Evolutionary conservation across 768 basidiomycete species (phyloP).

Genomic region (Tricholoma bakamatsutake): DNA sequence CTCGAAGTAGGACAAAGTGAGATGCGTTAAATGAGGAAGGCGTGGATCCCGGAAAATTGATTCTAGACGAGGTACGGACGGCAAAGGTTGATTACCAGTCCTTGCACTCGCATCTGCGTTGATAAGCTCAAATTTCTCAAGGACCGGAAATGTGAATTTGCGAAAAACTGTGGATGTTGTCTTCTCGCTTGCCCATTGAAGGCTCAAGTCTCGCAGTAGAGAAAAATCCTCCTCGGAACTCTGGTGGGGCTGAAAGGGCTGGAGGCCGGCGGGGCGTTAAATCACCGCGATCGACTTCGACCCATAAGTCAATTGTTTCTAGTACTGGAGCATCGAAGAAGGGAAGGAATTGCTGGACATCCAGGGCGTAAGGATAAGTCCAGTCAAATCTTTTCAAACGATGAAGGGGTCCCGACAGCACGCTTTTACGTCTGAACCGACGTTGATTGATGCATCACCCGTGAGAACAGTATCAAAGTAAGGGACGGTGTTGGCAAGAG

Average conservation of each 20-base stretch:
- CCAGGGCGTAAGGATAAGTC: slow-evolving; percentile 37
- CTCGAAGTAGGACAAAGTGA: slow-evolving; percentile 43
- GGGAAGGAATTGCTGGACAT: slow-evolving; percentile 38
- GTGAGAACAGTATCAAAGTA: slow-evolving; percentile 27
- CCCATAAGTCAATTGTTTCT: slow-evolving; percentile 1
- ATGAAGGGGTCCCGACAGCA: slow-evolving; percentile 25
- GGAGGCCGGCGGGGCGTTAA: slow-evolving; percentile 16
- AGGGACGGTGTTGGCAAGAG: slow-evolving; percentile 36
- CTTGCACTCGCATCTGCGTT: slow-evolving; percentile 26
- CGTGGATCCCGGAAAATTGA: slow-evolving; percentile 53
- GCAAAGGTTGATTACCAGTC: slow-evolving; percentile 14
- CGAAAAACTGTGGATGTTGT: slow-evolving; percentile 31
- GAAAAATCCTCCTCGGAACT: neutral
- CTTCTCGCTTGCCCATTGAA: slow-evolving; percentile 38
- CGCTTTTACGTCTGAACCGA: neutral
- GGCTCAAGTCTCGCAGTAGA: slow-evolving; percentile 35
- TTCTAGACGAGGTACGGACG: slow-evolving; percentile 42
- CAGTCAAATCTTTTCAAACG: slow-evolving; percentile 41
- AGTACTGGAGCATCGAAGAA: slow-evolving; percentile 29
- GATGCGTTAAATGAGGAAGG: slow-evolving; percentile 41
- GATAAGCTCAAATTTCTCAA: slow-evolving; percentile 39
- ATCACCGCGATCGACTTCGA: slow-evolving; percentile 16
- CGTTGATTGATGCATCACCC: slow-evolving; percentile 4
- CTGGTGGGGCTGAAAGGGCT: neutral
- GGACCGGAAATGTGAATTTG: slow-evolving; percentile 37